A percentile compares a stretch with the other conserved stretches of the same genome.
phyloP scores from a whole-genome alignment of 2,329 filamentous ascomycete genomes.

The Whalleya microplaca region DNA sequence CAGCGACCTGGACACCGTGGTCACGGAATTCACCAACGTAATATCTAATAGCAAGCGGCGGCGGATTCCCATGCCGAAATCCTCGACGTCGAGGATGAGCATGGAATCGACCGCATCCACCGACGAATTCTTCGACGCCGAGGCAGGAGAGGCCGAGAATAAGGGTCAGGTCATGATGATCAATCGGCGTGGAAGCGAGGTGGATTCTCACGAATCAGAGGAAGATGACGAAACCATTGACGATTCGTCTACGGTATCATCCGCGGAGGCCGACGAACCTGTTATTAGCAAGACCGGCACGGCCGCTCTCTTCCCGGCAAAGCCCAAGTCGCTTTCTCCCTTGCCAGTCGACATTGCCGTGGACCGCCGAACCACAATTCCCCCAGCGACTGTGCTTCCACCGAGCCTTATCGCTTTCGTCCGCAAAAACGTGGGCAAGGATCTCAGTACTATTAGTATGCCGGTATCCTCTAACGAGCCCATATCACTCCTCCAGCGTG shows the following conservation, averaged over 20 bases:
- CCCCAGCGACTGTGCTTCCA: slow-evolving; percentile 75
- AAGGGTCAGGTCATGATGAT: slow-evolving; percentile 75
- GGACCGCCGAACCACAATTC: slow-evolving; percentile 70
- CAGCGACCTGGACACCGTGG: slow-evolving; percentile 80
- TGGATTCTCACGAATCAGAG: slow-evolving; percentile 62
- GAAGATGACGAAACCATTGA: slow-evolving; percentile 57
- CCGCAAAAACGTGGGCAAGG: slow-evolving; percentile 97
- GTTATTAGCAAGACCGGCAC: slow-evolving; percentile 58
- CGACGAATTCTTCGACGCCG: slow-evolving; percentile 95
- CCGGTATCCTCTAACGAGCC: slow-evolving; percentile 96
- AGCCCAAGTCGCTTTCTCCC: slow-evolving; percentile 75
- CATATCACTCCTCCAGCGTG: slow-evolving; percentile 81
- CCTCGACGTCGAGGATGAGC: slow-evolving; percentile 62
- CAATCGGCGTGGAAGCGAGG: slow-evolving; percentile 68
- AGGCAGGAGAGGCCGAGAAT: slow-evolving; percentile 61
- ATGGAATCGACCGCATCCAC: slow-evolving; percentile 77
- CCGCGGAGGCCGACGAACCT: slow-evolving; percentile 62
- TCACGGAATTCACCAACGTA: slow-evolving; percentile 78
- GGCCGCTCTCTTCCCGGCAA: slow-evolving; percentile 74
- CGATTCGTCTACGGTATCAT: slow-evolving; percentile 63
- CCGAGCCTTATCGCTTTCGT: slow-evolving; percentile 93
- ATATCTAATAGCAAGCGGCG: slow-evolving; percentile 80
- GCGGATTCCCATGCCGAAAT: slow-evolving; percentile 59
- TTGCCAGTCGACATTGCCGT: slow-evolving; percentile 72
- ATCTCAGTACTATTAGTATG: slow-evolving; percentile 96